Evolutionary conservation across 1,139 yeast species (phyloP), one percentile per base, ranked within the genome.

Genomic region (Kurtzmaniella quercitrusa): DNA sequence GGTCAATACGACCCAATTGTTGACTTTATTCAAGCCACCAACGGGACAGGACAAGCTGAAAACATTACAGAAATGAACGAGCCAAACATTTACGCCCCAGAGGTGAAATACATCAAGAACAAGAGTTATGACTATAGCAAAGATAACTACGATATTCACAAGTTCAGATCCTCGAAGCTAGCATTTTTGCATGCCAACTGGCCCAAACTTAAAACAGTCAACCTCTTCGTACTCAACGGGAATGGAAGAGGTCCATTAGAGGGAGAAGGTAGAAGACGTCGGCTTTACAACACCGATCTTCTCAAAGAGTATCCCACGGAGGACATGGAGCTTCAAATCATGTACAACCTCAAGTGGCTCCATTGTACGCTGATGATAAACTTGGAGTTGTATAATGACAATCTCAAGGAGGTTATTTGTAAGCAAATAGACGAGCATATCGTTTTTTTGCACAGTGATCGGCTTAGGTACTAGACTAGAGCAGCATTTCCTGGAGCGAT

Each of bases 121-220:
- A 51, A 56, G 49, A 49, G 51, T 10, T 40, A 41, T 12, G 71
- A 66, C 45, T 38, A 43, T 3, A 46, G 44, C 1, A 52, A 51
- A 36, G 53, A 50, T 44, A 66, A 66, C 47, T 66, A 66, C 48
- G 51, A 62, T 31, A 62, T 51, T 47, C 70, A 66, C 52, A 52
- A 50, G 40, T 66, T 56, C 51, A 56, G 55, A 48, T 55, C 65
- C 9, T 62, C 66, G 3, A 55, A 56, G 18, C 53, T 66, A 40
- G 54, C 63, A 54, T 66, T 67, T 47, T 51, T 67, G 40, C 73
- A 66, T 53, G 72, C 72, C 42, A 67, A 66, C 48, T 67, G 73
- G 73, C 72, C 71, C 25, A 66, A 66, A 44, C 60, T 45, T 40
- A 53, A 56, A 34, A 37, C 66, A 3, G 49, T 47, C 16, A 61